Conservation (phyloP, 1,284 basidiomycete species). For the Moesziomyces aphidis region DNA sequence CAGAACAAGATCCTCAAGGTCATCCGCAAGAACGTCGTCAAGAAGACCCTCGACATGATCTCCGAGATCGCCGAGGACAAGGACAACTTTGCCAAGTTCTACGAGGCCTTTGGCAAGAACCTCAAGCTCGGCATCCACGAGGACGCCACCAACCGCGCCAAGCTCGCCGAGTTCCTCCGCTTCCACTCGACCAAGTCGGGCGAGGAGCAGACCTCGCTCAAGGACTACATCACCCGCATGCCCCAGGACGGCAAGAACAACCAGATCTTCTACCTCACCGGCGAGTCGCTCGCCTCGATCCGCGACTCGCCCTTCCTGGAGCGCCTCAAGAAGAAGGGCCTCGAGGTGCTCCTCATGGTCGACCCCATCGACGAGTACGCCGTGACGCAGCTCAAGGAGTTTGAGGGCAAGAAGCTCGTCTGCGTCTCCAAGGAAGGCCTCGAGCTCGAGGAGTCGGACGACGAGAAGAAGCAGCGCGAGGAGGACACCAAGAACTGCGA, state of each 20-base stretch:
- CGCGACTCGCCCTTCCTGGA: conserved; percentile 98
- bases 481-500: conserved; percentile 85
- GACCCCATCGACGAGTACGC: conserved; percentile 77
- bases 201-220: conserved; percentile 93
- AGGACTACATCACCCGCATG: conserved; percentile 99
- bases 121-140: conserved; percentile 94
- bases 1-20: conserved; percentile 99
- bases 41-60: conserved; percentile 97
- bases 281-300: conserved; percentile 92
- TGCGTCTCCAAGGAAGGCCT: conserved; percentile 99
- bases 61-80: conserved; percentile 98
- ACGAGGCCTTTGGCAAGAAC: conserved; percentile 77
- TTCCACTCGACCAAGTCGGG: conserved; percentile 96
- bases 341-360: conserved; percentile 93
- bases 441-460: conserved; percentile 98
- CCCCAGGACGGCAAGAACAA: conserved; percentile 99
- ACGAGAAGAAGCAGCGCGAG: conserved; percentile 94
- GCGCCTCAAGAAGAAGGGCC: conserved; percentile 99
- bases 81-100: conserved; percentile 99
- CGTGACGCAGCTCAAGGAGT: conserved; percentile 97
- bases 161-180: conserved; percentile 98
- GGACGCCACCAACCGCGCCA: conserved; percentile 97
- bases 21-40: conserved; percentile 87
- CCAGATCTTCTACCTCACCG: conserved; percentile 90
- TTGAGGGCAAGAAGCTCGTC: conserved; percentile 96